phyloP scores from a whole-genome alignment of 345 rosid genomes.

The Eucalyptus marginata region DNA sequence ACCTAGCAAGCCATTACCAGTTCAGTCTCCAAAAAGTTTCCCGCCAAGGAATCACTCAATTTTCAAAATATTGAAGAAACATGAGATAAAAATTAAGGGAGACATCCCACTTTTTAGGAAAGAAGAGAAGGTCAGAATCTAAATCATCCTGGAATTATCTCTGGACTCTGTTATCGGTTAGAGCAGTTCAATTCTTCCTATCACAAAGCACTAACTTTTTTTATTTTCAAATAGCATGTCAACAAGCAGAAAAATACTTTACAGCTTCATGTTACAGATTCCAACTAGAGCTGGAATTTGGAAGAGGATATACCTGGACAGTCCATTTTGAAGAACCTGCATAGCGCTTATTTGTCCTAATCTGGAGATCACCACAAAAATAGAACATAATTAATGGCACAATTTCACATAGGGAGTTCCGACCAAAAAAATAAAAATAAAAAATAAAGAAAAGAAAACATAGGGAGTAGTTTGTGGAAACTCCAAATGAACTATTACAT shows the following conservation, averaged over 20 bases:
- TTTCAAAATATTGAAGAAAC: not conserved
- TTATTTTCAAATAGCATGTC: not conserved
- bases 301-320: constrained; percentile 23
- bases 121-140: not conserved
- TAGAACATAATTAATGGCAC: not conserved
- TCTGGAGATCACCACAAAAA: constrained; percentile 15
- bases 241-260: not conserved
- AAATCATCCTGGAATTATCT: not conserved
- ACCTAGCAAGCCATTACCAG: not conserved
- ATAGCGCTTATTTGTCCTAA: constrained; percentile 48
- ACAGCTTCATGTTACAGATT: not conserved
- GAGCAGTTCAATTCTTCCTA: not conserved
- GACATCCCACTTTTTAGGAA: not conserved
- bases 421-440: no score
- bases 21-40: not conserved
- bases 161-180: not conserved
- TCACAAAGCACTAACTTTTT: not conserved
- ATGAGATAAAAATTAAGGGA: not conserved
- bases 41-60: not conserved
- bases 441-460: not conserved
- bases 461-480: not conserved
- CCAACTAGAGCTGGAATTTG: not conserved
- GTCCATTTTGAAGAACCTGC: constrained; percentile 58
- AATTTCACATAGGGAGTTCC: not conserved
- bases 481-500: constrained; percentile 11